Evolutionary conservation across 1,284 basidiomycete genomes (phyloP).

Genomic region (Cutaneotrichosporon spelunceum): DNA sequence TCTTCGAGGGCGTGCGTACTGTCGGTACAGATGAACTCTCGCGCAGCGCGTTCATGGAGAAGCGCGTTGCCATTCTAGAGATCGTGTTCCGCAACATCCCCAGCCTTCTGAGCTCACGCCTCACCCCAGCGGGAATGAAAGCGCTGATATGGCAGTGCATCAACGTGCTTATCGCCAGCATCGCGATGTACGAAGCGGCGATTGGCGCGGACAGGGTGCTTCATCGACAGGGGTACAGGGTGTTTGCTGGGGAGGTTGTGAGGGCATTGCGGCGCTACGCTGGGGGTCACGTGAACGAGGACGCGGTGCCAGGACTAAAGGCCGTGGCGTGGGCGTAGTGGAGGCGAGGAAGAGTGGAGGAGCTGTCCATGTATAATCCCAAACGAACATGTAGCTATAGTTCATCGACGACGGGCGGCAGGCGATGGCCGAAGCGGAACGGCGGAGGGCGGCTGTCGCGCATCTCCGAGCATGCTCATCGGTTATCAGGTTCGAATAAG

Average conservation of each 20-base stretch:
- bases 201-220: conserved; percentile 31
- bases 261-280: conserved; percentile 22
- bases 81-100: conserved; percentile 31
- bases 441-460: background rate
- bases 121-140: conserved; percentile 32
- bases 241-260: conserved; percentile 30
- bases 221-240: conserved; percentile 35
- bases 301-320: conserved; percentile 34
- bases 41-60: conserved; percentile 30
- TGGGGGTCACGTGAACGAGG: conserved; percentile 29
- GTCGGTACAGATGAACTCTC: conserved; percentile 19
- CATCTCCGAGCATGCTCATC: background rate
- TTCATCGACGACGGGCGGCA: background rate
- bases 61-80: conserved; percentile 24
- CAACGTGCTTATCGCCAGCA: conserved; percentile 26
- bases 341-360: background rate
- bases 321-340: conserved; percentile 7
- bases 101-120: conserved; percentile 24
- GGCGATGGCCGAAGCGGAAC: background rate
- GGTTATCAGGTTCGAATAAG: background rate
- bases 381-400: background rate
- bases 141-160: conserved; percentile 44
- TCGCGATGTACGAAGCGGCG: conserved; percentile 14
- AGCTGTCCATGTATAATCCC: background rate
- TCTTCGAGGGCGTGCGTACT: conserved; percentile 29